These are phyloP conservation scores for Yamadazyma nakazawae DNA, from an alignment of 805 yeast species.

Conservation along the genomic window DNA sequence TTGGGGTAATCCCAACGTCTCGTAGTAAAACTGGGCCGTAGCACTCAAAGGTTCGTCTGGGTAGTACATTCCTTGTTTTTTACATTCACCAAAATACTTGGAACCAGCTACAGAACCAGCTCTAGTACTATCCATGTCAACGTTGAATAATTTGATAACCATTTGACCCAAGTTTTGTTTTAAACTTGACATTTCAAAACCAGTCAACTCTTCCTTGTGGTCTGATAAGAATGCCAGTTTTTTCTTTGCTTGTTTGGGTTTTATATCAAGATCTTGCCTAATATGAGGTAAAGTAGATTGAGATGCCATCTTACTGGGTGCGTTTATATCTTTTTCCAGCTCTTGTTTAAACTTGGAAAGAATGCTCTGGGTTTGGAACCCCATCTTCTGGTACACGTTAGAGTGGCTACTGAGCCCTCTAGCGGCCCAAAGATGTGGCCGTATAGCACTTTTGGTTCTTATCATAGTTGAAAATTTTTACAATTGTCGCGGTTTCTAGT, in stretches of 20 bases:
- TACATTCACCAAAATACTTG: slow-evolving; percentile 80
- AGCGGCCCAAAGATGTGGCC: slow-evolving; percentile 2
- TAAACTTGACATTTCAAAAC: slow-evolving; percentile 33
- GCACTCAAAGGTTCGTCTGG: slow-evolving; percentile 70
- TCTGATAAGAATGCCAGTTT: slow-evolving; percentile 40
- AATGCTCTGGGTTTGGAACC: slow-evolving; percentile 10
- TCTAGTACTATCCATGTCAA: slow-evolving; percentile 90
- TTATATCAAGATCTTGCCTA: slow-evolving; percentile 30
- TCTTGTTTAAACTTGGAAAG: slow-evolving; percentile 5
- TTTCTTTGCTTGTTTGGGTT: slow-evolving; percentile 34
- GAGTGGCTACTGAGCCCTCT: slow-evolving; percentile 3
- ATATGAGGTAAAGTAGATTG: slow-evolving; percentile 40
- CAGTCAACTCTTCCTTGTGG: slow-evolving; percentile 35
- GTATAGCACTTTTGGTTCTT: background rate
- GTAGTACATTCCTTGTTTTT: slow-evolving; percentile 74
- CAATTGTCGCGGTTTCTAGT: slow-evolving; percentile 5
- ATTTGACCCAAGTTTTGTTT: slow-evolving; percentile 57
- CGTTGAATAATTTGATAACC: slow-evolving; percentile 55
- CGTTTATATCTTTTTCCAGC: slow-evolving; percentile 5
- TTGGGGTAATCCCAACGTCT: slow-evolving; percentile 74
- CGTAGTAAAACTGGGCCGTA: slow-evolving; percentile 81
- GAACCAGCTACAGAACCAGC: slow-evolving; percentile 96
- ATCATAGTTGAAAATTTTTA: slow-evolving; percentile 6
- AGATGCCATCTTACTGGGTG: slow-evolving; percentile 37
- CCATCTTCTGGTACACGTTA: background rate